Evolutionary conservation across 371 early-diverging fungal genomes (phyloP), one percentile per base, ranked within the genome.

Genomic region (Actinomucor elegans): DNA sequence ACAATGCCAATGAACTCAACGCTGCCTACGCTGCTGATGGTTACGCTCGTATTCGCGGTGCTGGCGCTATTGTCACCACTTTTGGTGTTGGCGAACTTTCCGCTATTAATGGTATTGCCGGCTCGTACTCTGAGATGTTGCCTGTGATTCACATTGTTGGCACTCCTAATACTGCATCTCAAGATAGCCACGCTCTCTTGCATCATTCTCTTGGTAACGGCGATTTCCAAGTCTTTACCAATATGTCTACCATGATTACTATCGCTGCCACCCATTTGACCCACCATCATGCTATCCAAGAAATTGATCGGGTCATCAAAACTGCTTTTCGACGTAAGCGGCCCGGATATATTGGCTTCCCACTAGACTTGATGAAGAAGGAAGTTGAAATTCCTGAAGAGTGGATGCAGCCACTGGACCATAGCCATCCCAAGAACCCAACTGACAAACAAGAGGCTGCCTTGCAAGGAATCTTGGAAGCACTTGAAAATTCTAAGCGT

Each of bases 151-250:
- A 81, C 58, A 76, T 81, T 48, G 80, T 78, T 12, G 82, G 82
- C 17, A 71, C 77, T 14, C 73, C 76, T 23, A 61, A 45, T 12
- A 78, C 73, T 27, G 42, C 48, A 27, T 60, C 69, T 37, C 78
- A 74, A 57, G 46, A 68, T 1, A 23, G 48, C 0, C 69, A 74
- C 20, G 76, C 76, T 7, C 31, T 76, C 11, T 52, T 79, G 17
- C 82, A 81, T 46, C 82, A 81, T 34, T 71, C 82, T 5, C 65
- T 81, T 11, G 82, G 82, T 23, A 74, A 81, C 36, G 82, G 80
- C 17, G 69, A 81, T 48, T 81, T 69, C 55, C 40, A 59, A 12
- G 67, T 72, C 11, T 79, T 78, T 35, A 36, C 41, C 9, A 48
- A 68, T 8, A 79, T 79, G 68, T 61, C 55, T 45, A 38, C 66